Evolutionary conservation across 441 rosid species (phyloP).

Genomic region (Gossypium gossypioides): DNA sequence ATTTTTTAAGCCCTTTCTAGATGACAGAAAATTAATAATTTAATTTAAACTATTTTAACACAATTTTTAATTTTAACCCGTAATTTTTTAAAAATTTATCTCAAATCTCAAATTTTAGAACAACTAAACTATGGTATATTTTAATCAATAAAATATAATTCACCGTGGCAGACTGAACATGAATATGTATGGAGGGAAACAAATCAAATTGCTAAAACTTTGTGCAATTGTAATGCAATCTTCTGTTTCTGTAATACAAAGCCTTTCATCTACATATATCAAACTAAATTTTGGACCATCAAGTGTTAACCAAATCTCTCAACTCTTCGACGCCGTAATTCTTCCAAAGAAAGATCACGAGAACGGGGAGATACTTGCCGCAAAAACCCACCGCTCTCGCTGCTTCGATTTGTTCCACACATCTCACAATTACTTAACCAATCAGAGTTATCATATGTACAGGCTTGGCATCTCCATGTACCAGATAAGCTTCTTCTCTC

Average conservation of each 20-base stretch:
- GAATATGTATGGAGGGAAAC: background rate
- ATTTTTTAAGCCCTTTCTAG: too few species aligned
- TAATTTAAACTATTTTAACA: too few species aligned
- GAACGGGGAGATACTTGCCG: constrained; percentile 20
- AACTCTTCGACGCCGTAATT: constrained; percentile 65
- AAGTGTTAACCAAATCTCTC: constrained; percentile 48
- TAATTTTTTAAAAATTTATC: too few species aligned
- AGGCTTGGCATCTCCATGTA: constrained; percentile 71
- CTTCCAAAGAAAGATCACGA: constrained; percentile 42
- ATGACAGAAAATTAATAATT: too few species aligned
- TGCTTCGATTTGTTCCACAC: constrained; percentile 57
- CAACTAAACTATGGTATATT: too few species aligned
- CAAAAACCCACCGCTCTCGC: constrained; percentile 17
- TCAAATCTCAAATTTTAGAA: too few species aligned
- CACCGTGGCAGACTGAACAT: background rate
- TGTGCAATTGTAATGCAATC: background rate
- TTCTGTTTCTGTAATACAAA: background rate
- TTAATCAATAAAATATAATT: background rate
- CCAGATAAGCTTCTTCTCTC: constrained; percentile 31
- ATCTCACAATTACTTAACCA: constrained; percentile 56
- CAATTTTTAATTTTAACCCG: too few species aligned
- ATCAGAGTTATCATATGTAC: constrained; percentile 69
- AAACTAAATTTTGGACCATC: background rate
- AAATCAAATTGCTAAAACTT: background rate
- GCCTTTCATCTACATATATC: background rate